Conservation (phyloP, 441 rosid species). For the Dalechampia spathulata region DNA sequence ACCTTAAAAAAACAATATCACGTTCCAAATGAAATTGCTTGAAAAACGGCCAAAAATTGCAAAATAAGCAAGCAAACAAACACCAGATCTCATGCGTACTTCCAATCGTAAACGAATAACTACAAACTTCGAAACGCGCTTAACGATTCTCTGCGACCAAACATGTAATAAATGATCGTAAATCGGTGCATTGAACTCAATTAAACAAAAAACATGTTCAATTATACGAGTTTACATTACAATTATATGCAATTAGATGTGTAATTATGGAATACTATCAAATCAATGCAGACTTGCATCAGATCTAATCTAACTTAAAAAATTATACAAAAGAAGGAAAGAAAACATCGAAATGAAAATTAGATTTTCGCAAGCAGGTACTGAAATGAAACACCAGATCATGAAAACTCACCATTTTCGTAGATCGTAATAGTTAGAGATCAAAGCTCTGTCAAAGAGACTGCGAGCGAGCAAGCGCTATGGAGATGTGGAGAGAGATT, state of each 20-base stretch:
- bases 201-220: not conserved
- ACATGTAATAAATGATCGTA: conserved; percentile 10
- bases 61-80: conserved; percentile 5
- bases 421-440: conserved; percentile 24
- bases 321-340: not conserved
- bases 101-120: not conserved
- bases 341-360: too few relatives aligned
- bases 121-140: too few relatives aligned
- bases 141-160: conserved; percentile 2
- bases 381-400: conserved; percentile 24
- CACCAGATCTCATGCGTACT: conserved; percentile 29
- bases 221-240: conserved; percentile 1
- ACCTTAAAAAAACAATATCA: too few relatives aligned
- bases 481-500: too few relatives aligned
- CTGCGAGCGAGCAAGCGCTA: too few relatives aligned
- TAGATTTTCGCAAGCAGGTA: too few relatives aligned
- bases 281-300: conserved; percentile 35
- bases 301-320: conserved; percentile 44
- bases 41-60: too few relatives aligned
- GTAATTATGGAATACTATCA: conserved; percentile 8
- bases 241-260: not conserved
- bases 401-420: conserved; percentile 52
- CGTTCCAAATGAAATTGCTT: not conserved
- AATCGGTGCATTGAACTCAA: too few relatives aligned
- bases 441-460: too few relatives aligned